Base-by-base conservation (phyloP, 208 protist species). In the Leishmania tropica region DNA sequence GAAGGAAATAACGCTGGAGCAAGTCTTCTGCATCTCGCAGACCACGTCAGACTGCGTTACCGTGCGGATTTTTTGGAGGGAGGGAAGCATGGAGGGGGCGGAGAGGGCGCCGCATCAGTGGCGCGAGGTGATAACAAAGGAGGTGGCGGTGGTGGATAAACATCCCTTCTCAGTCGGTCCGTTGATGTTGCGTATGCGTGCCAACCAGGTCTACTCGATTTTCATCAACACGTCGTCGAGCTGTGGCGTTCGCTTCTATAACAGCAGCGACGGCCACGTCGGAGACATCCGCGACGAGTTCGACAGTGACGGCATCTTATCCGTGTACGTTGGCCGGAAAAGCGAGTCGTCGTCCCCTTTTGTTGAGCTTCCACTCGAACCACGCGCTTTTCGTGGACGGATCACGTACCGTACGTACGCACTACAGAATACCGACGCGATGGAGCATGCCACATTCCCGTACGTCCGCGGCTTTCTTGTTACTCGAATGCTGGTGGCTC, bases 221-320 rank as follows among this genome's bases (percentile, higher is more conserved):
- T 98, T 92, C 84, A 90, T 98, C 75, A 97, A 97, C 86, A 98
- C 94, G 1, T 89, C 94, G 17, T 95, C 91, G 45, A 96, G 90
- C 80, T 96, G 93, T 65, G 93, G 93, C 10, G 91, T 98, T 45
- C 89, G 93, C 28, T 98, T 97, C 85, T 98, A 94, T 86, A 96
- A 96, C 88, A 94, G 87, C 85, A 96, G 87, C 75, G 93, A 96
- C 81, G 93, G 95, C 21, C 87, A 90, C 79, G 83, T 94, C 19
- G 91, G 92, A 15, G 86, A 92, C 77, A 92, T 97, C 58, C 90
- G 93, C 17, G 93, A 96, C 51, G 92, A 94, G 83, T 96, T 95
- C 56, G 94, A 97, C 76, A 93, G 86, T 79, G 95, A 98, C 75
- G 95, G 94, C 51, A 81, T 96, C 13, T 67, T 98, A 35, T 94